A percentile compares a stretch with the other conserved stretches of the same genome.
These are phyloP conservation scores for Hirschioporus abietinus DNA, from an alignment of 768 basidiomycete genomes.

Conservation along the genomic window DNA sequence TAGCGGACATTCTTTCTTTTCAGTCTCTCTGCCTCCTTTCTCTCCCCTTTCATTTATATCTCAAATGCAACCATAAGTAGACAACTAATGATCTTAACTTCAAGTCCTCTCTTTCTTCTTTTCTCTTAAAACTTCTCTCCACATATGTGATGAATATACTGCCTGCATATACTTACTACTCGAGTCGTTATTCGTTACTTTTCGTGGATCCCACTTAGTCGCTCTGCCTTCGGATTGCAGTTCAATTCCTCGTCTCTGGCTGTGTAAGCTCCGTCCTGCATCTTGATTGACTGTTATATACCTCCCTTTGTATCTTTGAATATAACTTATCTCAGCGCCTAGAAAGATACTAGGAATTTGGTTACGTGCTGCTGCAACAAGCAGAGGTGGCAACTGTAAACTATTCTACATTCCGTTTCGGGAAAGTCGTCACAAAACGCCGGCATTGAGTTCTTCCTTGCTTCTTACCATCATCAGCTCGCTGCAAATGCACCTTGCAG, in stretches of 20 bases:
- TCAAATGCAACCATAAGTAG: not conserved
- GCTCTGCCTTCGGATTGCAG: not conserved
- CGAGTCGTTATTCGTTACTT: not conserved
- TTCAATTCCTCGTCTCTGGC: not conserved
- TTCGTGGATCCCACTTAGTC: not conserved
- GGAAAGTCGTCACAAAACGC: too few species aligned
- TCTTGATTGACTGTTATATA: not conserved
- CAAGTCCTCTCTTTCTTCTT: not conserved
- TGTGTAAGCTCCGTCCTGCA: not conserved
- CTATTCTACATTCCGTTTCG: too few species aligned
- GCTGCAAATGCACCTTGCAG: too few species aligned
- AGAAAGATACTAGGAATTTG: not conserved
- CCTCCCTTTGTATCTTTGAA: not conserved
- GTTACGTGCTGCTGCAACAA: too few species aligned
- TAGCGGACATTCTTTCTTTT: not conserved
- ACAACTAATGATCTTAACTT: slow-evolving; percentile 1
- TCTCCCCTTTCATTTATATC: not conserved
- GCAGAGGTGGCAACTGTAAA: too few species aligned
- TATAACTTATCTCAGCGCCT: not conserved
- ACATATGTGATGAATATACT: not conserved
- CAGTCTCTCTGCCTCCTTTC: too few species aligned
- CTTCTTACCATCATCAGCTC: too few species aligned
- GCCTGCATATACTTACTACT: not conserved
- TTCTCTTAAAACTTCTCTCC: not conserved
- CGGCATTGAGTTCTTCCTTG: too few species aligned